Conservation (phyloP, 768 basidiomycete species). For the Mycena chlorophos region DNA sequence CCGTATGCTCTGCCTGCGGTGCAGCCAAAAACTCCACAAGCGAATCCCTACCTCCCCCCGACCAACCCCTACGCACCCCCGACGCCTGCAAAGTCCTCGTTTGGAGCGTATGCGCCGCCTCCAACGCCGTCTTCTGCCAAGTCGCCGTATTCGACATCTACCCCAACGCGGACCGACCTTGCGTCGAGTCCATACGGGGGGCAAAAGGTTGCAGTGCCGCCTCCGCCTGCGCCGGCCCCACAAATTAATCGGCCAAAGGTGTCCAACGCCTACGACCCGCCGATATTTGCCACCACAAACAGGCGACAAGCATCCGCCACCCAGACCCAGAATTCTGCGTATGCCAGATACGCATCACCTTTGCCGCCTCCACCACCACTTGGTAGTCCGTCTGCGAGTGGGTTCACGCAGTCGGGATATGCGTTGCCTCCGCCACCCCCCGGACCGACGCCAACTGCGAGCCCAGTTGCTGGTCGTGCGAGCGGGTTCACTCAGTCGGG, state of each 20-base stretch:
- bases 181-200: constrained; percentile 30
- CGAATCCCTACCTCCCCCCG: too few relatives aligned
- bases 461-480: neutral
- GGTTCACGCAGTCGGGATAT: constrained; percentile 16
- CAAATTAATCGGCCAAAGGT: constrained; percentile 62
- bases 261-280: constrained; percentile 76
- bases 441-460: too few relatives aligned
- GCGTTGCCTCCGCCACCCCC: constrained; percentile 18
- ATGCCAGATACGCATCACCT: constrained; percentile 23
- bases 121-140: constrained; percentile 19
- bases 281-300: constrained; percentile 54
- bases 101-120: constrained; percentile 24
- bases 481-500: too few relatives aligned
- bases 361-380: constrained; percentile 21
- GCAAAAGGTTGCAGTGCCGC: constrained; percentile 28
- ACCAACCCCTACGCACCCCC: constrained; percentile 33
- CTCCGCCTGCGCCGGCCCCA: constrained; percentile 40
- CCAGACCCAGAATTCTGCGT: constrained; percentile 29
- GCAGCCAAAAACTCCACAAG: too few relatives aligned
- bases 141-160: constrained; percentile 23
- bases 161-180: constrained; percentile 20
- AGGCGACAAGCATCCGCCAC: constrained; percentile 35
- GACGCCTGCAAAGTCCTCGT: constrained; percentile 17
- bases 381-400: constrained; percentile 5
- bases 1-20: constrained; percentile 15